phyloP scores from a whole-genome alignment of 2,329 filamentous ascomycete species.

The Fusarium secorum region DNA sequence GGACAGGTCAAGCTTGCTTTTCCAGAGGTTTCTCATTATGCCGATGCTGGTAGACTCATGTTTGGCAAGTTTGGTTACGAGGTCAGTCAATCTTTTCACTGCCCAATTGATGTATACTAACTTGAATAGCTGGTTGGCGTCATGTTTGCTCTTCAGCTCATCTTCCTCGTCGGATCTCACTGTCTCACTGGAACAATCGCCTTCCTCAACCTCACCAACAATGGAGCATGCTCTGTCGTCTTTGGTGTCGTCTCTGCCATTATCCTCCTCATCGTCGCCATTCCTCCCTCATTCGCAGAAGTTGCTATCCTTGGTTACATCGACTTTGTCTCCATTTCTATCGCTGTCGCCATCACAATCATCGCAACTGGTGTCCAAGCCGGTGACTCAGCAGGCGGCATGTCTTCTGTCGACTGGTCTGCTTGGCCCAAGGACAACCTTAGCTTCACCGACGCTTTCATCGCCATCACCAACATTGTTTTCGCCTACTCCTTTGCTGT shows the following conservation, averaged over 20 bases:
- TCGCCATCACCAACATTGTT: slow-evolving; percentile 72
- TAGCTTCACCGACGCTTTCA: slow-evolving; percentile 63
- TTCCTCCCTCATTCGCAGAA: slow-evolving; percentile 59
- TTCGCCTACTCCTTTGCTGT: slow-evolving; percentile 71
- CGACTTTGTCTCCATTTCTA: slow-evolving; percentile 68
- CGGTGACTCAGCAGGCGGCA: slow-evolving; percentile 43
- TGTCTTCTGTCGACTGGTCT: slow-evolving; percentile 51
- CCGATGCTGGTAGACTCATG: slow-evolving; percentile 71
- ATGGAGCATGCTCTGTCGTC: slow-evolving; percentile 57
- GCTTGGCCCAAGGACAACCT: slow-evolving; percentile 56
- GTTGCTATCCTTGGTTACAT: slow-evolving; percentile 60
- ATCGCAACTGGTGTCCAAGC: slow-evolving; percentile 65
- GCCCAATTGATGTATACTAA: not conserved
- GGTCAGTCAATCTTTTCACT: slow-evolving; percentile 3
- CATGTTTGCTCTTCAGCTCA: slow-evolving; percentile 69
- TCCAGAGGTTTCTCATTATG: slow-evolving; percentile 70
- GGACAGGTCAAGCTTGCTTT: slow-evolving; percentile 58
- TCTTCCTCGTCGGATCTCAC: slow-evolving; percentile 77
- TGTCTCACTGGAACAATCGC: slow-evolving; percentile 74
- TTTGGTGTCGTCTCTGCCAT: slow-evolving; percentile 57
- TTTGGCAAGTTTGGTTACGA: slow-evolving; percentile 68
- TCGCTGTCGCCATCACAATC: slow-evolving; percentile 72
- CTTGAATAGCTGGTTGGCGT: slow-evolving; percentile 57
- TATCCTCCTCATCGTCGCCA: slow-evolving; percentile 55
- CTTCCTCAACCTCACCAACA: slow-evolving; percentile 68